phyloP scores from a whole-genome alignment of 1,284 basidiomycete genomes.

The Cystobasidium sp. region DNA sequence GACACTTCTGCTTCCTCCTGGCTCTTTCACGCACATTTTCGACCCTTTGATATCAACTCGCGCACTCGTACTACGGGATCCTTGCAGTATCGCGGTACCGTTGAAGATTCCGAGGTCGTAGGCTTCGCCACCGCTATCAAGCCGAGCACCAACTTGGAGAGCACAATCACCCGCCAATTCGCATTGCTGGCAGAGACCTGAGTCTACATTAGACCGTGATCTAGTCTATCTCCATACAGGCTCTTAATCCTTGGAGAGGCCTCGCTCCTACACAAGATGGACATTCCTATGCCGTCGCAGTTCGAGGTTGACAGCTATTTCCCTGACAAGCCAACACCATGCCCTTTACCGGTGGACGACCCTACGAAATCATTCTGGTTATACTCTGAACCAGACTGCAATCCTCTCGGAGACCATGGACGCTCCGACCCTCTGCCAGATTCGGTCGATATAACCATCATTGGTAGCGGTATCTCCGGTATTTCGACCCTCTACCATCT shows the following conservation, averaged over 20 bases:
- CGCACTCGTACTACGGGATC: no score
- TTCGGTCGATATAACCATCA: slow-evolving; percentile 72
- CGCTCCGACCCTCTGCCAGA: slow-evolving; percentile 65
- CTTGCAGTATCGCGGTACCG: no score
- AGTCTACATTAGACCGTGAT: not conserved
- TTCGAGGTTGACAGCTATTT: slow-evolving; percentile 33
- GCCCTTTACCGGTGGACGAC: slow-evolving; percentile 64
- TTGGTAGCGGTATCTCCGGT: slow-evolving; percentile 77
- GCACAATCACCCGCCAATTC: no score
- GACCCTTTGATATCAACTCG: no score
- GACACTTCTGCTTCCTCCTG: no score
- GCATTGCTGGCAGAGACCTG: not conserved
- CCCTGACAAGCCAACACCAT: slow-evolving; percentile 9
- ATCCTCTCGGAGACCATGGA: slow-evolving; percentile 68
- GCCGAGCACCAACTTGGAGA: no score
- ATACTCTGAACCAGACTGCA: slow-evolving; percentile 63
- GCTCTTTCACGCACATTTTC: no score
- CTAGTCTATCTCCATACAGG: not conserved
- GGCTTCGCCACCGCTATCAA: no score
- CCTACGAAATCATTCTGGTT: slow-evolving; percentile 74
- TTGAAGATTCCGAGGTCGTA: no score
- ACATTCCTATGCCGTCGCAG: slow-evolving; percentile 24
- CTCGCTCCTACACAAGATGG: slow-evolving; percentile 24
- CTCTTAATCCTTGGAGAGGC: not conserved
- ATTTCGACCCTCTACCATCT: slow-evolving; percentile 54